Percentiles rank a stretch among this genome's conserved stretches.
Evolutionary conservation across 257 asterid genomes (phyloP).

Genomic region (Nicotiana noctiflora): DNA sequence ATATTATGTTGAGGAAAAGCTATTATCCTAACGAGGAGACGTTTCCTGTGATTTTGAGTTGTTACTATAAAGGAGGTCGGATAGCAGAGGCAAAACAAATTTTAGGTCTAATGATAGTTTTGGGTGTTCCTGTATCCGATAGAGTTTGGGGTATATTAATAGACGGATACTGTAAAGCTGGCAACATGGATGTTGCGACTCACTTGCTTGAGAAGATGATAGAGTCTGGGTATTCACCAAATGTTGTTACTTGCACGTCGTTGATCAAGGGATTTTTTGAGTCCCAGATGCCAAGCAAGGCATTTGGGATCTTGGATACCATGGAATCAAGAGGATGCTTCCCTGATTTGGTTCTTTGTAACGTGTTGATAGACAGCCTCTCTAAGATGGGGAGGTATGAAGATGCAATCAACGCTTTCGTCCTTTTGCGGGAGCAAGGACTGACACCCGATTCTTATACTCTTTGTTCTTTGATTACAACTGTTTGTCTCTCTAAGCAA

Average conservation of each 20-base stretch:
- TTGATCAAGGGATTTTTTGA: constrained; percentile 59
- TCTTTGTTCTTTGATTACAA: constrained; percentile 47
- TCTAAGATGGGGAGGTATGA: constrained; percentile 62
- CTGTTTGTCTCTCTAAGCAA: constrained; percentile 47
- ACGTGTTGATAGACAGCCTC: constrained; percentile 61
- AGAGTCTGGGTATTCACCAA: constrained; percentile 51
- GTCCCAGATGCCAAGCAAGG: constrained; percentile 39
- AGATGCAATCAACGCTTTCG: constrained; percentile 54
- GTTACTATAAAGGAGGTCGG: constrained; percentile 45
- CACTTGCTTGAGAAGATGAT: constrained; percentile 53
- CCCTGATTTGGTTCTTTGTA: constrained; percentile 66
- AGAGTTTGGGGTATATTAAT: constrained; percentile 58
- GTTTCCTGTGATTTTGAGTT: constrained; percentile 44
- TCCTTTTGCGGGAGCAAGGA: constrained; percentile 40
- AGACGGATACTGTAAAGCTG: constrained; percentile 42
- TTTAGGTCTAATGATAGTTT: constrained; percentile 48
- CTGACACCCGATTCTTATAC: constrained; percentile 68
- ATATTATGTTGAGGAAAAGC: constrained; percentile 40
- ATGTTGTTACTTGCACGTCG: constrained; percentile 57
- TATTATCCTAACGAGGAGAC: constrained; percentile 54
- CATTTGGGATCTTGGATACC: constrained; percentile 40
- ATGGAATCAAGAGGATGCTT: constrained; percentile 49
- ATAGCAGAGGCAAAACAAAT: constrained; percentile 52
- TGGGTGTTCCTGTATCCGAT: constrained; percentile 47
- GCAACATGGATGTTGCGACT: constrained; percentile 48